These are phyloP conservation scores for Trypanosoma platydactyli DNA, from an alignment of 208 protist genomes.

Conservation along the genomic window DNA sequence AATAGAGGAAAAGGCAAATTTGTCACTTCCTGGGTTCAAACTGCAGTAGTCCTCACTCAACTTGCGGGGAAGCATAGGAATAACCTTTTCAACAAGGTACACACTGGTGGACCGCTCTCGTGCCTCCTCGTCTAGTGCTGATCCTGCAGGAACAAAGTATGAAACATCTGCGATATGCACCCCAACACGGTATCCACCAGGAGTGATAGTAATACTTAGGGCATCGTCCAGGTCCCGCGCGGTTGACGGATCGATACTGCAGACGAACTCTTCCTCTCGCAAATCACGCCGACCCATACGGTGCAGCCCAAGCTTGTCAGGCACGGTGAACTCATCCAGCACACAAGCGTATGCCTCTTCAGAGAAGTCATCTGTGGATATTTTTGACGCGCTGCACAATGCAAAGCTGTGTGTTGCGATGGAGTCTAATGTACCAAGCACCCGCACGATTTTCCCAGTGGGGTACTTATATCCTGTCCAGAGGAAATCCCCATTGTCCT, in stretches of 20 bases:
- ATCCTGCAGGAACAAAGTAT: slow-evolving; percentile 76
- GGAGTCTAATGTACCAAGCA: slow-evolving; percentile 45
- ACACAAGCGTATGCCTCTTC: slow-evolving; percentile 72
- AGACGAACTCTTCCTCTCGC: slow-evolving; percentile 77
- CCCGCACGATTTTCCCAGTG: slow-evolving; percentile 33
- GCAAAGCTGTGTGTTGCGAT: slow-evolving; percentile 45
- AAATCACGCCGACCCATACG: slow-evolving; percentile 63
- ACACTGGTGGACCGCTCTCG: slow-evolving; percentile 70
- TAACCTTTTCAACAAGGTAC: slow-evolving; percentile 87
- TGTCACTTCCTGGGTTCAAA: slow-evolving; percentile 82
- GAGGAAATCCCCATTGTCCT: slow-evolving; percentile 6
- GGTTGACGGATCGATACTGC: slow-evolving; percentile 86
- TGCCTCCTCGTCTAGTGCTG: slow-evolving; percentile 88
- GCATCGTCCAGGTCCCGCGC: slow-evolving; percentile 90
- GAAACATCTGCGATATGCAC: slow-evolving; percentile 96
- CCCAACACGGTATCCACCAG: slow-evolving; percentile 81
- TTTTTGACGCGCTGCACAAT: slow-evolving; percentile 40
- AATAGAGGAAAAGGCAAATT: slow-evolving; percentile 87
- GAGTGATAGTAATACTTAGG: slow-evolving; percentile 55
- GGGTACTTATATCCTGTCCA: slow-evolving; percentile 16
- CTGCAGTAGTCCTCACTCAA: slow-evolving; percentile 89
- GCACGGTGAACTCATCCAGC: slow-evolving; percentile 44
- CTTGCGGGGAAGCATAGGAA: slow-evolving; percentile 91
- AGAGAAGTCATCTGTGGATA: slow-evolving; percentile 53
- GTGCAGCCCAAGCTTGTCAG: slow-evolving; percentile 37